Evolutionary conservation across 2,329 filamentous ascomycete species (phyloP).

Genomic region (Aspergillus luchuensis): DNA sequence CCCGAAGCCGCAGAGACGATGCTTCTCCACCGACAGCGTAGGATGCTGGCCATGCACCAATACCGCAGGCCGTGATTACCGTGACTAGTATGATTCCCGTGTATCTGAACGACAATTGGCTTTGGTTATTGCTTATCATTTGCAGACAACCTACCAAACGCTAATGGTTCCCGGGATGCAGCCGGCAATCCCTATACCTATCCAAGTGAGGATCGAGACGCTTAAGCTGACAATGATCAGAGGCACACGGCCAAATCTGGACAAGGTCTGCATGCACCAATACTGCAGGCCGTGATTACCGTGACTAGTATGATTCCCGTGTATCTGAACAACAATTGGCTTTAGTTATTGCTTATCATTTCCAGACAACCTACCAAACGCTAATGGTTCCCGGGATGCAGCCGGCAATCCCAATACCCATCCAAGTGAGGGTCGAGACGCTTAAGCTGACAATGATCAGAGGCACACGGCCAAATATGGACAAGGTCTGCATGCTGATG

Average conservation of each 20-base stretch:
- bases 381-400: slow-evolving; percentile 44
- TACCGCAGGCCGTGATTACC: slow-evolving; percentile 44
- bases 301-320: slow-evolving; percentile 48
- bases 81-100: slow-evolving; percentile 48
- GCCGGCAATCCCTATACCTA: slow-evolving; percentile 52
- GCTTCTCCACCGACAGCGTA: slow-evolving; percentile 41
- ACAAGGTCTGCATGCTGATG: slow-evolving; percentile 49
- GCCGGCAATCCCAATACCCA: slow-evolving; percentile 52
- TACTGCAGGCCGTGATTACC: slow-evolving; percentile 44
- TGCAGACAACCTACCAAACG: slow-evolving; percentile 40
- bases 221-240: slow-evolving; percentile 32
- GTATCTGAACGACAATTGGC: slow-evolving; percentile 35
- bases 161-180: slow-evolving; percentile 44
- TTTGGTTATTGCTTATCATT: background rate
- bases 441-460: slow-evolving; percentile 32
- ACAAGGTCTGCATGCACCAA: slow-evolving; percentile 38
- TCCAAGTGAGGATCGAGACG: slow-evolving; percentile 44
- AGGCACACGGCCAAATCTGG: slow-evolving; percentile 43
- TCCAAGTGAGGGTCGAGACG: slow-evolving; percentile 44
- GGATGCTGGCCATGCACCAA: slow-evolving; percentile 41
- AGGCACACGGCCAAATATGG: slow-evolving; percentile 43
- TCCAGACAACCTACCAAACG: slow-evolving; percentile 40
- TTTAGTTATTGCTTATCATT: background rate
- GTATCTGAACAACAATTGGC: slow-evolving; percentile 35
- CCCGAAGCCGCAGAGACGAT: slow-evolving; percentile 40